A percentile compares a stretch with the other conserved stretches of the same genome.
Evolutionary conservation across 805 yeast genomes (phyloP).

Genomic region (Yarrowia keelungensis): DNA sequence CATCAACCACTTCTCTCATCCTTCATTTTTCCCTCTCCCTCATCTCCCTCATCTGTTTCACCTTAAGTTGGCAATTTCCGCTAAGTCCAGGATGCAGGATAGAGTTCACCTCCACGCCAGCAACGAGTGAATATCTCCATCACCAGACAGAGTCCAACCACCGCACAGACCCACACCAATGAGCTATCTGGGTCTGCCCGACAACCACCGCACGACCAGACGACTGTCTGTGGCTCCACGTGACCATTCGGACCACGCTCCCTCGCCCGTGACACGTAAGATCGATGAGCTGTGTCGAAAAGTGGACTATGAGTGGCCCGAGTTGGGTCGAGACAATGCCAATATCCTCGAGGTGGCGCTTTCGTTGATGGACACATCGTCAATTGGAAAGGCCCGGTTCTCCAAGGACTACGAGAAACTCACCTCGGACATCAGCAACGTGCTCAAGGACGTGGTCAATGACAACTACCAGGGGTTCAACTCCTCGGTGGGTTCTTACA

Average conservation of each 20-base stretch:
- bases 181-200: constrained; percentile 38
- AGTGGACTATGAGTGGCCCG: constrained; percentile 53
- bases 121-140: constrained; percentile 34
- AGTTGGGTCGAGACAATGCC: constrained; percentile 60
- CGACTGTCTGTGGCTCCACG: constrained; percentile 37
- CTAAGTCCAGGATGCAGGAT: constrained; percentile 35
- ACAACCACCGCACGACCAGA: constrained; percentile 34
- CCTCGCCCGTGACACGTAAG: constrained; percentile 31
- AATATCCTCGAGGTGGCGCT: constrained; percentile 88
- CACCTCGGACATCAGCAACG: constrained; percentile 61
- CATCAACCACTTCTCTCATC: neutral
- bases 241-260: constrained; percentile 25
- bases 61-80: constrained; percentile 7
- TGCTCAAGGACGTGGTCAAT: constrained; percentile 74
- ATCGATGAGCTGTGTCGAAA: constrained; percentile 33
- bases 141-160: constrained; percentile 5
- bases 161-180: constrained; percentile 13
- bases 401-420: constrained; percentile 69
- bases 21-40: neutral
- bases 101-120: constrained; percentile 34
- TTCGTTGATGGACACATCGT: constrained; percentile 80
- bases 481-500: constrained; percentile 83
- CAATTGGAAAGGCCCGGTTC: constrained; percentile 87
- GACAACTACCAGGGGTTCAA: constrained; percentile 81
- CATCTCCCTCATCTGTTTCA: too few relatives aligned